Base-by-base conservation (phyloP, 768 basidiomycete genomes). In the Kwoniella sp. region DNA sequence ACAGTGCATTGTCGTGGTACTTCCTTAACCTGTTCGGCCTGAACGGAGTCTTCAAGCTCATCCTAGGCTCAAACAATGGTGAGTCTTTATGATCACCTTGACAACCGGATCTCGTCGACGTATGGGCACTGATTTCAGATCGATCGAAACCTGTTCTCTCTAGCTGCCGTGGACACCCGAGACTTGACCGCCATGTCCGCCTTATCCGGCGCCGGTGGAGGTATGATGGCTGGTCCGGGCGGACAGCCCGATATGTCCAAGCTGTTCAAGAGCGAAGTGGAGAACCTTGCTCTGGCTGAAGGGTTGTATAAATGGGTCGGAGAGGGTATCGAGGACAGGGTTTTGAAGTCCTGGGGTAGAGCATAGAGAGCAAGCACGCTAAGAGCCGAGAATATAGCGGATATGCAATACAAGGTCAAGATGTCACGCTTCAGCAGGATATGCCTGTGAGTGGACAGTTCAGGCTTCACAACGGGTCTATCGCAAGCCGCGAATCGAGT, bases 21-120 rank as follows among this genome's bases (percentile, higher is more conserved):
- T 98, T 99, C 82, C 87, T 98, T 74, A 98, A 97, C 84, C 91
- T 97, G 82, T 98, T 99, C 81, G 95, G 95, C 59, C 82, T 99
- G 67, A 97, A 97, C 76, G 94, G 93, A 20, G 82, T 99, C 20
- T 99, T 98, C 83, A 90, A 90, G 55, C 88, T 98, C 66, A 86
- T 98, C 65, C 88, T 99, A 65, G 94, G 93, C 9, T 86, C 86
- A 45, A 92, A 94, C 60, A 93, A 94, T 74, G 86, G 95, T 94
- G 69, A 74, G 88, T 82, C 52, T 50, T 45, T 30, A 4, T 28
- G 13, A 7, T 52, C 12, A 37, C 50, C 7, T 25, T 41, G 15
- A 59, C 53, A 50, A 26, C 22, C 37, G 38, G 9, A 17, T 29
- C 41, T 11, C 4, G 34, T 11, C 17, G n/a, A n/a, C n/a, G n/a